A percentile compares a stretch with the other conserved stretches of the same genome.
Conservation (phyloP, 2,329 filamentous ascomycete species). For the Alternaria angustiovoidea region DNA sequence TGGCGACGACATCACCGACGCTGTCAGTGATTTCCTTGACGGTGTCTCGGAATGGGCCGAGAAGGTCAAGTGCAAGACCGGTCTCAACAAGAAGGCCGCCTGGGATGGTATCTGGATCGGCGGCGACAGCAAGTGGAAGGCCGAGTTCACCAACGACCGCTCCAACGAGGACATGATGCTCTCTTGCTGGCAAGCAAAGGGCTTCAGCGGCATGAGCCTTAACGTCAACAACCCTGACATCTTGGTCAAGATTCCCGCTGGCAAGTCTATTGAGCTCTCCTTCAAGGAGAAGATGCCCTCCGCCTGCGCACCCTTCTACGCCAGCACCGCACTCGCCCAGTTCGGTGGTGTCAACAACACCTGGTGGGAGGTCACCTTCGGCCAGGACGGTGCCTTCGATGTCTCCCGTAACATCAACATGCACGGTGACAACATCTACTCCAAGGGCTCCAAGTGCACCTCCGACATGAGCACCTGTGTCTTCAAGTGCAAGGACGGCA, state of each 20-base stretch:
- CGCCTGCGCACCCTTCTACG: conserved; percentile 53
- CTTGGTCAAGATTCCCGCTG: conserved; percentile 51
- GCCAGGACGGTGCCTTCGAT: conserved; percentile 51
- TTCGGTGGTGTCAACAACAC: conserved; percentile 55
- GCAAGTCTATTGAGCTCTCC: conserved; percentile 50
- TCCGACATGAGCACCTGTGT: conserved; percentile 55
- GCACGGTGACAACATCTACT: conserved; percentile 52
- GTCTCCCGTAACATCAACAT: conserved; percentile 57
- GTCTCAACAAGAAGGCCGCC: conserved; percentile 39
- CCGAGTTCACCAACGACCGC: conserved; percentile 48
- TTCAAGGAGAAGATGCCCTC: conserved; percentile 50
- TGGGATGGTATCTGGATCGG: conserved; percentile 50
- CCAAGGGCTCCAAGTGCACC: conserved; percentile 52
- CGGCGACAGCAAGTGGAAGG: conserved; percentile 43
- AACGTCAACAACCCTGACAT: conserved; percentile 49
- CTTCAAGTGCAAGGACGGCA: conserved; percentile 52
- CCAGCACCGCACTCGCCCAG: conserved; percentile 42
- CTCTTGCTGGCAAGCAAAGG: conserved; percentile 48
- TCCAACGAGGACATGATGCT: conserved; percentile 39
- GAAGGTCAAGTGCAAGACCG: conserved; percentile 32
- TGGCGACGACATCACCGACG: conserved; percentile 18
- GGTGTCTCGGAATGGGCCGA: conserved; percentile 33
- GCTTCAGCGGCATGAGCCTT: conserved; percentile 48
- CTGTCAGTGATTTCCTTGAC: conserved; percentile 10
- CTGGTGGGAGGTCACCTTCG: conserved; percentile 57